Evolutionary conservation across 495 filamentous ascomycete genomes (phyloP).

Genomic region (Usnea hakonensis): DNA sequence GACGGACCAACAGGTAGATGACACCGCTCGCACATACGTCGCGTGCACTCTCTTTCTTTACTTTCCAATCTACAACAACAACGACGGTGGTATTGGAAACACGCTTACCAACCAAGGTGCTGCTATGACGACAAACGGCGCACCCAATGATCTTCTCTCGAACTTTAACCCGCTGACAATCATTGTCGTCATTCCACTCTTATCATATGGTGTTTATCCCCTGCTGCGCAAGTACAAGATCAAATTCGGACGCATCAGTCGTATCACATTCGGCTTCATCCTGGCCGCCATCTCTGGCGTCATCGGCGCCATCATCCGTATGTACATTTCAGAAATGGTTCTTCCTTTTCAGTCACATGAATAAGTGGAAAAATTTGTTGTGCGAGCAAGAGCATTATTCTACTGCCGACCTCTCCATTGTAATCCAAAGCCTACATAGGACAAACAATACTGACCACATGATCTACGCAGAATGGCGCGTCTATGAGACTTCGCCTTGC

Average conservation of each 20-base stretch:
- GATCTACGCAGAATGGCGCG: too few relatives aligned
- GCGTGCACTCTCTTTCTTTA: conserved; percentile 38
- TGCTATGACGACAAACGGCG: conserved; percentile 47
- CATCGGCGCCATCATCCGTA: conserved; percentile 61
- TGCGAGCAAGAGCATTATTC: too few relatives aligned
- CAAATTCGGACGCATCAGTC: conserved; percentile 61
- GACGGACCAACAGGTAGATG: too few relatives aligned
- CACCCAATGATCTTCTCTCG: conserved; percentile 66
- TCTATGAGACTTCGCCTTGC: conserved; percentile 50
- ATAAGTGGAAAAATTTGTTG: too few relatives aligned
- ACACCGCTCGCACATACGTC: conserved; percentile 35
- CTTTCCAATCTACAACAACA: conserved; percentile 5
- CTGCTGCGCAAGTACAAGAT: conserved; percentile 54
- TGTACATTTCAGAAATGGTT: too few relatives aligned
- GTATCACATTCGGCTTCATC: conserved; percentile 66
- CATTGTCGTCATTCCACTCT: conserved; percentile 62
- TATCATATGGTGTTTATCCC: conserved; percentile 63
- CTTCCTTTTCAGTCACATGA: too few relatives aligned
- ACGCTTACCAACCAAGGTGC: conserved; percentile 31
- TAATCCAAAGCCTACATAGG: too few relatives aligned
- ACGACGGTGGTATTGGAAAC: too few relatives aligned
- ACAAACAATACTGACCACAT: too few relatives aligned
- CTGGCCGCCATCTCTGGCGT: conserved; percentile 57
- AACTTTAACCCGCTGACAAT: conserved; percentile 72
- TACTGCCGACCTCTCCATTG: too few relatives aligned